Conservation (phyloP, 2,329 filamentous ascomycete genomes). For the Ophiostoma populinum region DNA sequence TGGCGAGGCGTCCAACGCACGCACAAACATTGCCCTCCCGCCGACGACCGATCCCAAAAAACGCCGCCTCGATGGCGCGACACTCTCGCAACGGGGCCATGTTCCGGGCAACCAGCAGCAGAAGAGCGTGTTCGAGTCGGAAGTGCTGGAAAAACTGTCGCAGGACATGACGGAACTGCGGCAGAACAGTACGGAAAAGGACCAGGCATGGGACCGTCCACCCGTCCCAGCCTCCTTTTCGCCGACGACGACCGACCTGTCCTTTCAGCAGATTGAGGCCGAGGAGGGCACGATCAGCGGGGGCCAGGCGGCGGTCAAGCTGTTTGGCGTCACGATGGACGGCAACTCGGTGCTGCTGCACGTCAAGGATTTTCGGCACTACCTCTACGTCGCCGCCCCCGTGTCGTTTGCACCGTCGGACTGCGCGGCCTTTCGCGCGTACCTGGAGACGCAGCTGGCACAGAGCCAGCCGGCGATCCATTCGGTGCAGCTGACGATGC, state of each 20-base stretch:
- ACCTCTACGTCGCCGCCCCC: slow-evolving; percentile 84
- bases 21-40: slow-evolving; percentile 39
- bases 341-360: slow-evolving; percentile 91
- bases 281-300: slow-evolving; percentile 75
- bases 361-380: slow-evolving; percentile 90
- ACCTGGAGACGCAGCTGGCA: slow-evolving; percentile 63
- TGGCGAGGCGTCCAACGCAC: slow-evolving; percentile 46
- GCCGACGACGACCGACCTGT: slow-evolving; percentile 49
- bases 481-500: slow-evolving; percentile 63
- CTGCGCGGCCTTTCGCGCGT: slow-evolving; percentile 61
- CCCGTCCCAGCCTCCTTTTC: slow-evolving; percentile 30
- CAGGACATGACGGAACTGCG: slow-evolving; percentile 81
- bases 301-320: slow-evolving; percentile 61
- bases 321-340: slow-evolving; percentile 73
- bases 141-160: slow-evolving; percentile 87
- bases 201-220: slow-evolving; percentile 72
- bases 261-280: slow-evolving; percentile 88
- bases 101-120: slow-evolving; percentile 42
- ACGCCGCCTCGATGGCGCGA: slow-evolving; percentile 64
- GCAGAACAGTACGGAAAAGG: slow-evolving; percentile 74
- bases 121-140: slow-evolving; percentile 85
- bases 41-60: slow-evolving; percentile 54
- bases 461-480: slow-evolving; percentile 53
- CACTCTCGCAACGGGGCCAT: no score
- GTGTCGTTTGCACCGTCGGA: slow-evolving; percentile 64